Percentiles rank a stretch among this genome's conserved stretches.
Evolutionary conservation across 2,329 filamentous ascomycete genomes (phyloP).

Genomic region (Penicillium sp.): DNA sequence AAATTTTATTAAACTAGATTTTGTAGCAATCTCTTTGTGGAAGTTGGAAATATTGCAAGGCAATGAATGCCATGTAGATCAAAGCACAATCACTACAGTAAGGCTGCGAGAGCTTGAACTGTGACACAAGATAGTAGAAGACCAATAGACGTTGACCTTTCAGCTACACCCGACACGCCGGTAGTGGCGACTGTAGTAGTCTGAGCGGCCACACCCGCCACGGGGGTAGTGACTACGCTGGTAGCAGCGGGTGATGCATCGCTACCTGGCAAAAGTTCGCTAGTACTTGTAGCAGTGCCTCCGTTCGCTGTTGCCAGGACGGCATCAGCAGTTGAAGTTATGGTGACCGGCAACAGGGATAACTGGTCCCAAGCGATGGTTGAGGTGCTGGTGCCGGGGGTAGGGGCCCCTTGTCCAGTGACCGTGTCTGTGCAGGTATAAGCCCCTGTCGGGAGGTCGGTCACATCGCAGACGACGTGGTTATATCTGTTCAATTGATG

Average conservation of each 20-base stretch:
- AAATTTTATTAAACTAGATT: not conserved
- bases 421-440: conserved; percentile 22
- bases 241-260: not conserved
- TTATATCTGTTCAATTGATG: conserved; percentile 7
- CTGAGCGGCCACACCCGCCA: not conserved
- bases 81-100: not conserved
- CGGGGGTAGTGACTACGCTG: not conserved
- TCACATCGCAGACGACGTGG: conserved; percentile 18
- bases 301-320: not conserved
- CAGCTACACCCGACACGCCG: not conserved
- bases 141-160: not conserved
- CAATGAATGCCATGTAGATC: not conserved
- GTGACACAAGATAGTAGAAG: not conserved
- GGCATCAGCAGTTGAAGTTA: conserved; percentile 16
- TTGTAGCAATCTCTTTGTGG: not conserved
- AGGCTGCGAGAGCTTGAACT: not conserved
- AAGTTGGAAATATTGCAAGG: not conserved
- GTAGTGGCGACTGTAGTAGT: not conserved
- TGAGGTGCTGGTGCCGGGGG: conserved; percentile 12
- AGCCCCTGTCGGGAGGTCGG: conserved; percentile 14
- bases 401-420: conserved; percentile 15
- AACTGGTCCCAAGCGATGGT: conserved; percentile 12
- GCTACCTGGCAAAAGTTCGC: not conserved
- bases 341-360: conserved; percentile 19
- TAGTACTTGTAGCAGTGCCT: not conserved